phyloP scores from a whole-genome alignment of 768 basidiomycete genomes.

The Dentipellis sp. region DNA sequence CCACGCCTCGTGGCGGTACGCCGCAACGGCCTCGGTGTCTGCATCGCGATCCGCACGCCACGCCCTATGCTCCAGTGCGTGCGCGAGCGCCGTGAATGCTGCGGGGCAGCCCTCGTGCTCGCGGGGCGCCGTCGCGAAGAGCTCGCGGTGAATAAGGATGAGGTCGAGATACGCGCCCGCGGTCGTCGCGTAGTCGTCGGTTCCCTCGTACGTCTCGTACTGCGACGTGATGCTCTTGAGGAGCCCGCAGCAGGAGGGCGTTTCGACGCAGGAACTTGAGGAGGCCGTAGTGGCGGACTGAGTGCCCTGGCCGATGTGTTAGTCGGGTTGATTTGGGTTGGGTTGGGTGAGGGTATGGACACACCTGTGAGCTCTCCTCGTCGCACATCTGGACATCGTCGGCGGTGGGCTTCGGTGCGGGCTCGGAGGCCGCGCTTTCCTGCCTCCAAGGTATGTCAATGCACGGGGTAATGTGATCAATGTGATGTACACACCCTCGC shows the following conservation, averaged over 20 bases:
- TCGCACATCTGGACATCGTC: conserved; percentile 14
- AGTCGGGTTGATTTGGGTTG: background rate
- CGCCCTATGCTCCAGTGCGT: conserved; percentile 69
- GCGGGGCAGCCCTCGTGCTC: conserved; percentile 57
- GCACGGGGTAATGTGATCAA: background rate
- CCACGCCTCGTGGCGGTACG: conserved; percentile 65
- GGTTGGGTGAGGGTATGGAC: background rate
- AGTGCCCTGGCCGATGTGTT: too few relatives aligned
- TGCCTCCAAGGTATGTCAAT: conserved; percentile 13
- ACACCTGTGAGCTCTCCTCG: conserved; percentile 11
- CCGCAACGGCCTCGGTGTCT: conserved; percentile 65
- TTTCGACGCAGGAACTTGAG: conserved; percentile 14
- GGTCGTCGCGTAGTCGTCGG: conserved; percentile 38
- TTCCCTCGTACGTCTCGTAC: conserved; percentile 14
- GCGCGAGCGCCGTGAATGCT: conserved; percentile 58
- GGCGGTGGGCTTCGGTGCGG: conserved; percentile 3
- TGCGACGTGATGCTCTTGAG: conserved; percentile 19
- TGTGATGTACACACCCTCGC: conserved; percentile 7
- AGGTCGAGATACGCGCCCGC: conserved; percentile 71
- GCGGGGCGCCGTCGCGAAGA: conserved; percentile 50
- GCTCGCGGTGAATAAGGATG: conserved; percentile 71
- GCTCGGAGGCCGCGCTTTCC: conserved; percentile 8
- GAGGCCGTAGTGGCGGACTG: conserved; percentile 14
- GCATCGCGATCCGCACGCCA: conserved; percentile 69
- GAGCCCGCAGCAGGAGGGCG: conserved; percentile 19